Percentiles rank a stretch among this genome's conserved stretches.
These are phyloP conservation scores for Boletus reticuloceps DNA, from an alignment of 768 basidiomycete genomes.

Conservation along the genomic window DNA sequence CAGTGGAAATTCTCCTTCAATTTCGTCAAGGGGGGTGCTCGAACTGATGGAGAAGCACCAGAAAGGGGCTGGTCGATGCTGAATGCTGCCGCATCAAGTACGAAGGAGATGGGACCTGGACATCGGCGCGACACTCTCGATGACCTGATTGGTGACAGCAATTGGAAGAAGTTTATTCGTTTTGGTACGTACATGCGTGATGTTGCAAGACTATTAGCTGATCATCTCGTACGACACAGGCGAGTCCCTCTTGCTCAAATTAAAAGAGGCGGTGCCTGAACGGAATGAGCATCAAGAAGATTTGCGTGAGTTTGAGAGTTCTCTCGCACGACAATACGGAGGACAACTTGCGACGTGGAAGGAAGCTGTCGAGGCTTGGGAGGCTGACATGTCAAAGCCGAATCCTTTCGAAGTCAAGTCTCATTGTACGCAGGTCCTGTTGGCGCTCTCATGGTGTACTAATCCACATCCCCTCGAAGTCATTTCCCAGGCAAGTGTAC, in stretches of 20 bases:
- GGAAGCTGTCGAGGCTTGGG: constrained; percentile 1
- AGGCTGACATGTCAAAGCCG: background rate
- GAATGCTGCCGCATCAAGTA: constrained; percentile 15
- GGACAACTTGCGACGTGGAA: background rate
- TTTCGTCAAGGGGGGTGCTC: constrained; percentile 2
- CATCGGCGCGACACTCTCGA: constrained; percentile 35
- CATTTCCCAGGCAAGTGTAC: too few relatives aligned
- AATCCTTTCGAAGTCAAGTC: constrained; percentile 9
- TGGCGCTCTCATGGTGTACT: too few relatives aligned
- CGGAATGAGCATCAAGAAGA: constrained; percentile 4
- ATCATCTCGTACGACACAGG: background rate
- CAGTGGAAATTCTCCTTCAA: constrained; percentile 32
- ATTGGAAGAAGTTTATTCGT: constrained; percentile 34
- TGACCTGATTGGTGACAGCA: constrained; percentile 33
- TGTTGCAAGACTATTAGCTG: too few relatives aligned
- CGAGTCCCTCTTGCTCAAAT: background rate
- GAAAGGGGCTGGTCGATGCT: constrained; percentile 38
- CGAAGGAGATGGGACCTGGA: constrained; percentile 35
- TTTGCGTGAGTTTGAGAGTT: background rate
- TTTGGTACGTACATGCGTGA: constrained; percentile 20
- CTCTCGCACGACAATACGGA: background rate
- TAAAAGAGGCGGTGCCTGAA: constrained; percentile 1
- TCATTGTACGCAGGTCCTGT: too few relatives aligned
- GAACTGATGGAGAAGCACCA: constrained; percentile 29
- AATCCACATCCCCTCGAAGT: too few relatives aligned